Conservation (phyloP, 2,329 filamentous ascomycete species). For the Nemania abortiva region DNA sequence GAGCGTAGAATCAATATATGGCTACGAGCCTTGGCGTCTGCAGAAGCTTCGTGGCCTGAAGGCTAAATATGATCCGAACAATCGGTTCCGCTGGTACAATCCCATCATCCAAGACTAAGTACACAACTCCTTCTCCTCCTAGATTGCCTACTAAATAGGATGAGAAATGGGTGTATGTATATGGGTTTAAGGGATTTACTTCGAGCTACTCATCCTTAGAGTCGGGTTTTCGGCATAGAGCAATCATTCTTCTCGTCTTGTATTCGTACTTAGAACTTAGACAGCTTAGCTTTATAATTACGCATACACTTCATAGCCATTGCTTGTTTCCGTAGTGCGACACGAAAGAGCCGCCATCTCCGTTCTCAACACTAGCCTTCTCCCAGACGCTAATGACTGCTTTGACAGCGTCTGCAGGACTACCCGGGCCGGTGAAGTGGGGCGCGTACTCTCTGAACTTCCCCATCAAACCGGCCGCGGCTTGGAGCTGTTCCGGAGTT, state of each 20-base stretch:
- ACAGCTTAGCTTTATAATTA: too few species aligned
- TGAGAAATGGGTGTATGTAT: too few species aligned
- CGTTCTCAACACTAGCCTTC: background rate
- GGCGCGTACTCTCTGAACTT: background rate
- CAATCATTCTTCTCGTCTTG: too few species aligned
- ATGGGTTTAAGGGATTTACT: too few species aligned
- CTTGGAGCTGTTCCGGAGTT: background rate
- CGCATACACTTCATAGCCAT: background rate
- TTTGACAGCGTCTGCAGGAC: background rate
- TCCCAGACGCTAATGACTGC: background rate
- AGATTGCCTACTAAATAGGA: too few species aligned
- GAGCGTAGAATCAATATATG: conserved; percentile 42
- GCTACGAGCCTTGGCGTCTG: conserved; percentile 50
- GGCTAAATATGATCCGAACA: conserved; percentile 52
- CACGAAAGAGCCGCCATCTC: background rate
- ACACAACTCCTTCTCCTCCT: too few species aligned
- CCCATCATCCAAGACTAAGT: conserved; percentile 40
- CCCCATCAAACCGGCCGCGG: background rate
- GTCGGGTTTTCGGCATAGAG: too few species aligned
- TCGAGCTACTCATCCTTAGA: too few species aligned
- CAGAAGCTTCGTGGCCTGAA: conserved; percentile 50
- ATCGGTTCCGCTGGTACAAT: conserved; percentile 37
- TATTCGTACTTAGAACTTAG: too few species aligned
- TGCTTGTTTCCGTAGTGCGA: conserved; percentile 1
- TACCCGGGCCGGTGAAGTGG: background rate